phyloP scores from a whole-genome alignment of 228 moss, liverwort and hornwort species.

The Sphagnum fallax region DNA sequence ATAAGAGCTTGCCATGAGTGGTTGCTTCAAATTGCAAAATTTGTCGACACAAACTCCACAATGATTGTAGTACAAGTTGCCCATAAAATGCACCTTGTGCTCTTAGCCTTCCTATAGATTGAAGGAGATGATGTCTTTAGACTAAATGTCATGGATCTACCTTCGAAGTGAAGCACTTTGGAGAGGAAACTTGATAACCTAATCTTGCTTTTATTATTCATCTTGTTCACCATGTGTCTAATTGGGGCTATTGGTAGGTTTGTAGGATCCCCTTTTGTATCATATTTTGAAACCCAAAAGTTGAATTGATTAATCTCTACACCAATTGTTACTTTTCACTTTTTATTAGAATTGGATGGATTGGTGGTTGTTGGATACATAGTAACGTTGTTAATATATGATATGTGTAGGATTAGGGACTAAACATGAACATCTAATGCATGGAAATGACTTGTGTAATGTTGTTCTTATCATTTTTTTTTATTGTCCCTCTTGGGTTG shows the following conservation, averaged over 20 bases:
- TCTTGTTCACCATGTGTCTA: slow-evolving; percentile 71
- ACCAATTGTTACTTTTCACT: neutral
- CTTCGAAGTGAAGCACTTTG: slow-evolving; percentile 88
- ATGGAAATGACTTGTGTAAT: neutral
- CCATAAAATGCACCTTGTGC: too few relatives aligned
- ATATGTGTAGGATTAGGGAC: too few relatives aligned
- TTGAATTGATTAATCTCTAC: neutral
- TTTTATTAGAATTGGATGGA: neutral
- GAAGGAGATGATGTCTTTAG: neutral
- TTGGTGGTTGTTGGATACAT: neutral
- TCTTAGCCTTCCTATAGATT: too few relatives aligned
- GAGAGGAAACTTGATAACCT: slow-evolving; percentile 85
- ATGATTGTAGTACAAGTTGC: too few relatives aligned
- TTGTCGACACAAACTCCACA: neutral
- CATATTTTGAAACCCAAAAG: neutral
- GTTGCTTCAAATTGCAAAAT: neutral
- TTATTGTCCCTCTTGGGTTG: neutral
- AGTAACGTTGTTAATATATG: too few relatives aligned
- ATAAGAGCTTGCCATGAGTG: neutral
- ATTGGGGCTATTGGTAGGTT: slow-evolving; percentile 85
- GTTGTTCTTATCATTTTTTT: neutral
- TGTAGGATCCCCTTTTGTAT: neutral
- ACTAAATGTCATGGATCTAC: slow-evolving; percentile 83
- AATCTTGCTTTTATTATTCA: slow-evolving; percentile 72
- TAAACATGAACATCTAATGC: neutral